phyloP scores from a whole-genome alignment of 352 stramenopile species.

The Globisporangium megalacanthum region DNA sequence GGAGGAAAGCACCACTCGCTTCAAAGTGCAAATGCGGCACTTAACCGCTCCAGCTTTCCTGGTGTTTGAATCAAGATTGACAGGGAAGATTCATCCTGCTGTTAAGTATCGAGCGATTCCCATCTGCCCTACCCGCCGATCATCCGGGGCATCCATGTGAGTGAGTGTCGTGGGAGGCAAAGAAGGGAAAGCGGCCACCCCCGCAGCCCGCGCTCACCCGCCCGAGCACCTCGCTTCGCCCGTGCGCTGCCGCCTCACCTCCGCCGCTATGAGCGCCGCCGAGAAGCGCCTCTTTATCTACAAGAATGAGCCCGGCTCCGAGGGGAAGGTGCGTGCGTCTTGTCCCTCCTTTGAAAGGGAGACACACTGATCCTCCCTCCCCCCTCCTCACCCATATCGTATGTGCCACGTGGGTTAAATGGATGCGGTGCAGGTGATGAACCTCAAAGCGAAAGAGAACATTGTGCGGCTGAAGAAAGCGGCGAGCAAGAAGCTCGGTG shows the following conservation, averaged over 20 bases:
- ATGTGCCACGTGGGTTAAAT: not conserved
- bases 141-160: not conserved
- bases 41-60: not conserved
- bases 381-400: not conserved
- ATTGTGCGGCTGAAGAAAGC: constrained; percentile 75
- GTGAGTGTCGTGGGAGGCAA: not conserved
- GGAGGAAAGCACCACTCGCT: not conserved
- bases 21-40: not conserved
- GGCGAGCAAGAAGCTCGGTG: constrained; percentile 78
- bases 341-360: not conserved
- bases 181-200: constrained; percentile 2
- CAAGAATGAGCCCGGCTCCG: constrained; percentile 78
- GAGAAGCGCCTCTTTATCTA: constrained; percentile 87
- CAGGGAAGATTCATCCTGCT: not conserved
- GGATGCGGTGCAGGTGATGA: constrained; percentile 55
- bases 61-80: not conserved
- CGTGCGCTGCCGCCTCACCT: not conserved
- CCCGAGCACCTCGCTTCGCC: not conserved
- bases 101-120: not conserved
- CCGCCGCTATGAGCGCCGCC: constrained; percentile 35
- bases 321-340: constrained; percentile 51
- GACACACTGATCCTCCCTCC: not conserved
- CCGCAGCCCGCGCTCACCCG: not conserved
- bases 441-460: constrained; percentile 64
- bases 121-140: not conserved